Base-by-base conservation (phyloP, 306 rosid genomes). In the Cyclanthera cordifolia region DNA sequence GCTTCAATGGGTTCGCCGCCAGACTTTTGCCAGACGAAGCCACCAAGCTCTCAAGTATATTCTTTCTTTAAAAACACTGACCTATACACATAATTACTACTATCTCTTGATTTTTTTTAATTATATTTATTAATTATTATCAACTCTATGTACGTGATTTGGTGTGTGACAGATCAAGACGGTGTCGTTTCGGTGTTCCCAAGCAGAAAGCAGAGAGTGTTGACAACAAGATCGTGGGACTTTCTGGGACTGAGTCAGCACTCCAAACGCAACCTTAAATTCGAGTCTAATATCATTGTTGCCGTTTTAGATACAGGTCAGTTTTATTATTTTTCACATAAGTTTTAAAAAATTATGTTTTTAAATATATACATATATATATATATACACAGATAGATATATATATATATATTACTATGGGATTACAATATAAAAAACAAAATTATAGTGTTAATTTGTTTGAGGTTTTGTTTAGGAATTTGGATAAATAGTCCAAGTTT, bases 221-320 rank as follows among this genome's bases (percentile, higher is more conserved):
- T 85, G 63, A 91, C 96, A 17, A 91, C 96, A 61, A 82, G 92
- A 56, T 81, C 96, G 3, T 91, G 97, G 97, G 90, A 87, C 69
- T 91, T 85, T 73, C 32, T 91, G 23, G 87, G 86, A 67, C 45
- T 91, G 84, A 76, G 84, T 2, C 27, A 30, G 7, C 76, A 17
- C 0, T 70, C 80, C 51, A 76, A 58, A 27, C 59, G 70, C 72
- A 61, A 78, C 61, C 73, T 17, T 21, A 3, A 3, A 20, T 3
- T 69, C 27, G 95, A 91, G 71, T 87, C 86, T 74, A 32, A 91
- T 60, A 76, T 85, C 72, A 67, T 91, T 12, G 84, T 88, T 51
- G 97, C 91, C 34, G 64, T 91, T 48, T 55, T 87, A 50, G 96
- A 91, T 78, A 78, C 97, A 60, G 73, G 73, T 69, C 8, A 0